These are phyloP conservation scores for Hyaloscypha bicolor DNA, from an alignment of 495 filamentous ascomycete species.

Conservation along the genomic window DNA sequence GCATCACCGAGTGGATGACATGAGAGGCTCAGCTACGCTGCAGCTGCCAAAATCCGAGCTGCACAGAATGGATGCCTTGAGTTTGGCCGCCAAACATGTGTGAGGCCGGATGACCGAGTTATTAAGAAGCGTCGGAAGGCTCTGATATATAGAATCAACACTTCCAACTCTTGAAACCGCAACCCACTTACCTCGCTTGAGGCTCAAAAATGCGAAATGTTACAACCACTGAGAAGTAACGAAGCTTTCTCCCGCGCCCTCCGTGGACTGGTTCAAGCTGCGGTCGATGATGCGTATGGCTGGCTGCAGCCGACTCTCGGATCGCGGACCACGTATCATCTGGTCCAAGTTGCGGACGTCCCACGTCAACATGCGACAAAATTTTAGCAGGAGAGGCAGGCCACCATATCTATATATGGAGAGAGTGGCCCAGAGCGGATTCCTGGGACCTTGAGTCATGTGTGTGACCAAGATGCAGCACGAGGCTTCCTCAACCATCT, in stretches of 20 bases:
- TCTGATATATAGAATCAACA: neutral
- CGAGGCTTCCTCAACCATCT: neutral
- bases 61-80: constrained; percentile 9
- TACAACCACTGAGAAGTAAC: constrained; percentile 3
- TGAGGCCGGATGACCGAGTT: constrained; percentile 1
- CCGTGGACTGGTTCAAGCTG: too few relatives aligned
- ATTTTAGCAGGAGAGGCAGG: neutral
- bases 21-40: constrained; percentile 12
- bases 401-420: neutral
- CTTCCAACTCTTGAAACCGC: neutral
- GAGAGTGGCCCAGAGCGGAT: neutral
- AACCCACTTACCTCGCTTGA: neutral
- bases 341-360: neutral
- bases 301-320: neutral
- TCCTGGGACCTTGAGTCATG: neutral
- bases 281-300: neutral
- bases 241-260: neutral
- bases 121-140: neutral
- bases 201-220: neutral
- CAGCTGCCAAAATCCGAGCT: constrained; percentile 13
- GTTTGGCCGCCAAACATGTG: constrained; percentile 1
- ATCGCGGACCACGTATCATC: neutral
- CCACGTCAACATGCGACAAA: neutral
- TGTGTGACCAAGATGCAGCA: neutral
- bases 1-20: neutral